These are phyloP conservation scores for Przewalskia tangutica DNA, from an alignment of 257 asterid species.

Conservation along the genomic window DNA sequence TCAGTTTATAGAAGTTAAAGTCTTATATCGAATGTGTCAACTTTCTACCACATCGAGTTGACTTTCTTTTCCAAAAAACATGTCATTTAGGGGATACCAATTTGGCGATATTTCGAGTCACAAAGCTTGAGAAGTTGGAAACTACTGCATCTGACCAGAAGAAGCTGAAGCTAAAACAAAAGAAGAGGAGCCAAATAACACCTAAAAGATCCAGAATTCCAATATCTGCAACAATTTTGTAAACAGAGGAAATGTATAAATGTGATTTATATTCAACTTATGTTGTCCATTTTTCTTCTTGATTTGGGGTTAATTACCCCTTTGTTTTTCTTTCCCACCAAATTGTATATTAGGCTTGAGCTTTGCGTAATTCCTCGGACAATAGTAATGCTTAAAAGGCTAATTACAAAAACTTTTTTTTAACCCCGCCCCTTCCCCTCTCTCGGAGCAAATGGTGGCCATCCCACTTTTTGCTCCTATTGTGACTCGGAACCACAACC, in stretches of 20 bases:
- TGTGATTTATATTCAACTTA: background rate
- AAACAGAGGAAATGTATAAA: background rate
- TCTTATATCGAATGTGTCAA: background rate
- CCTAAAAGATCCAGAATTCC: background rate
- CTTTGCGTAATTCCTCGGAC: background rate
- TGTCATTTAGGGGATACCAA: slow-evolving; percentile 53
- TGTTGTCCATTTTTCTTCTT: background rate
- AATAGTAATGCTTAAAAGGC: no score
- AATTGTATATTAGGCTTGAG: background rate
- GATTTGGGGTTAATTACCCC: background rate
- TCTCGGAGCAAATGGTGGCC: no score
- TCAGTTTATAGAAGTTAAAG: background rate
- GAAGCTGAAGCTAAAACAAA: slow-evolving; percentile 16
- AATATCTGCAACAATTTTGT: background rate
- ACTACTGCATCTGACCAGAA: slow-evolving; percentile 13
- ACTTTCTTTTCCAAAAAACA: background rate
- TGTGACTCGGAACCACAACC: no score
- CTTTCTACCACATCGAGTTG: background rate
- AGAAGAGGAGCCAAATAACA: slow-evolving; percentile 10
- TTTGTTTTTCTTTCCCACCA: background rate
- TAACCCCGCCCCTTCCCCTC: no score
- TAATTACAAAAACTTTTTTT: no score
- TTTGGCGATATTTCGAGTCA: slow-evolving; percentile 64
- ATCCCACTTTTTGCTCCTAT: no score
- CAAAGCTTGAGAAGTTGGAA: slow-evolving; percentile 39